Evolutionary conservation across 1,284 basidiomycete genomes (phyloP).

Genomic region (Xerocomus minutiporus): DNA sequence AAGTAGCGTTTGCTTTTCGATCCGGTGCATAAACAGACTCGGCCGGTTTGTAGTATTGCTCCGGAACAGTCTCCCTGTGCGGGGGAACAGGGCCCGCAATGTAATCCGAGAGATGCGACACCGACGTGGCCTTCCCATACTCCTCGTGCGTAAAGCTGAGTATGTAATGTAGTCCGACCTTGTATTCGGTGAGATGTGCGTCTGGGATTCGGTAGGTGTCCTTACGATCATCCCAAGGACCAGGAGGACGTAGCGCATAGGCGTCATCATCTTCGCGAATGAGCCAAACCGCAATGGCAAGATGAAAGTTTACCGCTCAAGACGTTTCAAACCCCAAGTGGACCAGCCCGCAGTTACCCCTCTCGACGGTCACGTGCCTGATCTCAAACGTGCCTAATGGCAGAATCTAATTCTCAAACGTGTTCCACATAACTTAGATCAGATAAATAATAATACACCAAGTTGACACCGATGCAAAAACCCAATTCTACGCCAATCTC

Average conservation of each 20-base stretch:
- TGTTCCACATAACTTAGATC: neutral
- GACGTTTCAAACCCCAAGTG: neutral
- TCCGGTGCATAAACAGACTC: conserved; percentile 36
- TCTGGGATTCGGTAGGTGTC: conserved; percentile 5
- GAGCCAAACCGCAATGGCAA: neutral
- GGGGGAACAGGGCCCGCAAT: conserved; percentile 40
- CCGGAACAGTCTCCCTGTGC: conserved; percentile 50
- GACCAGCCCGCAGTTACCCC: conserved; percentile 7
- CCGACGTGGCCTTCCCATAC: conserved; percentile 62
- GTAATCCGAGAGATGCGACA: conserved; percentile 50
- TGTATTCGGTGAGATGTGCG: conserved; percentile 11
- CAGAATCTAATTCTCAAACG: too few relatives aligned
- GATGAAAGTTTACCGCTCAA: neutral
- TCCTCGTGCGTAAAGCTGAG: conserved; percentile 67
- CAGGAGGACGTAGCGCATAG: conserved; percentile 68
- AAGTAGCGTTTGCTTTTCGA: conserved; percentile 77
- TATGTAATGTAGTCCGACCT: conserved; percentile 71
- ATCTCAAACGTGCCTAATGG: neutral
- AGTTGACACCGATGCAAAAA: neutral
- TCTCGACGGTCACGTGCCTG: conserved; percentile 13
- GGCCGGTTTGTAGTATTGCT: conserved; percentile 50
- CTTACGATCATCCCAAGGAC: conserved; percentile 63
- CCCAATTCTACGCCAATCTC: conserved; percentile 22
- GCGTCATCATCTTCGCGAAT: conserved; percentile 65
- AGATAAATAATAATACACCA: conserved; percentile 1